Evolutionary conservation across 805 yeast genomes (phyloP), one percentile per base, ranked within the genome.

Genomic region (Ogataea methanolica): DNA sequence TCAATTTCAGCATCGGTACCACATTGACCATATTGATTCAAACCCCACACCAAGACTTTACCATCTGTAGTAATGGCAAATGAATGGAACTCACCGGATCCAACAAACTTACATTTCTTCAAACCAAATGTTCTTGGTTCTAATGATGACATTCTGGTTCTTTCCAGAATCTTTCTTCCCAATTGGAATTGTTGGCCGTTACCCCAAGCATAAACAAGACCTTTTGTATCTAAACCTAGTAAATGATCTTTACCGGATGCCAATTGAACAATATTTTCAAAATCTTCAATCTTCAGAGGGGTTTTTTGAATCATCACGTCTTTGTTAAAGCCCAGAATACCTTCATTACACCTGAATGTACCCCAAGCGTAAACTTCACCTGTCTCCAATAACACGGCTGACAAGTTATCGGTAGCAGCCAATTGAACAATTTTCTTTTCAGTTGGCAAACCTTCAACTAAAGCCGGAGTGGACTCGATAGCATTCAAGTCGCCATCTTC

Each of bases 351-450:
- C 69, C 94, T 84, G 71, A 94, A 94, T 19, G 97, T 88, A 36
- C 99, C 99, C 98, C 99, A 94, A 0, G 97, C 95, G 66, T 83
- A 94, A 9, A 95, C 90, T 36, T 86, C 88, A 35, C 99, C 98
- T 45, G 80, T 82, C 41, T 79, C 84, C 36, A 83, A 78, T 48
- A 94, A 68, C 2, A 82, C 88, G 16, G 92, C 91, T 37, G 96
- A 86, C 50, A 92, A 70, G 60, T 90, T 92, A 65, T 94, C 99
- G 9, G 97, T 86, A 4, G 98, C 97, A 15, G 89, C 90, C 36
- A 92, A 65, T 62, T 85, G 94, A 21, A 88, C 87, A 44, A 92
- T 80, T 46, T 76, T 79, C 16, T 70, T 62, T 42, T 74, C 77
- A 21, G 60, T 54, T 38, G 95, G 88, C 48, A 87, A 71, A 2